Percentiles rank a stretch among this genome's conserved stretches.
Evolutionary conservation across 2,329 filamentous ascomycete genomes (phyloP).

Genomic region (Elsinoe fawcettii): DNA sequence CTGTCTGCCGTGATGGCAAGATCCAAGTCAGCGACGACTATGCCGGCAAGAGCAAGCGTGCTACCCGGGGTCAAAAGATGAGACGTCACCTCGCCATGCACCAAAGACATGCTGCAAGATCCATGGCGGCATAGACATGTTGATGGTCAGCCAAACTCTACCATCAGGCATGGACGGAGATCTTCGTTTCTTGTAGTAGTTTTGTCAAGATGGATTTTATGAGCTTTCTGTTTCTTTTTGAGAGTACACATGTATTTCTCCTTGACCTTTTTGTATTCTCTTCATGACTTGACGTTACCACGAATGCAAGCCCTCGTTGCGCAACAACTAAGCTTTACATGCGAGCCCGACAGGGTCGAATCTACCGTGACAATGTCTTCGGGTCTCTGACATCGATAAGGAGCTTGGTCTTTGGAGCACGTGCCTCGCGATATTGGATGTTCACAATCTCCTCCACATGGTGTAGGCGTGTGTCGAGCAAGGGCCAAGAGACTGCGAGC

Average conservation of each 20-base stretch:
- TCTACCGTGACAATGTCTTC: too few species aligned
- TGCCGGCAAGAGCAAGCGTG: background rate
- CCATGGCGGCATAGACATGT: background rate
- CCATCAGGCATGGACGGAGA: background rate
- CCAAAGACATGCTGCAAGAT: background rate
- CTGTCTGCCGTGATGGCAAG: conserved; percentile 35
- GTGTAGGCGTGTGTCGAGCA: background rate
- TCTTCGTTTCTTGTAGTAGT: conserved; percentile 6
- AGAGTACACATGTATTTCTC: background rate
- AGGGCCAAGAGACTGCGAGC: background rate
- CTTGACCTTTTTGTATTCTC: background rate
- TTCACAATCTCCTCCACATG: too few species aligned
- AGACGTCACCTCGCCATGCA: conserved; percentile 2
- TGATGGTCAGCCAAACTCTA: background rate
- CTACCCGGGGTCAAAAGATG: background rate
- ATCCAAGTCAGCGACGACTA: conserved; percentile 23
- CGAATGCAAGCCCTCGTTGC: conserved; percentile 2
- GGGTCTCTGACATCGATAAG: background rate
- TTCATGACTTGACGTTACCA: conserved; percentile 7
- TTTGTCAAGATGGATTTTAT: background rate
- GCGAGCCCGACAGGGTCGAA: background rate
- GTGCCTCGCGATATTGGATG: background rate
- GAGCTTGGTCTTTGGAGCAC: background rate
- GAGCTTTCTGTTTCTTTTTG: background rate
- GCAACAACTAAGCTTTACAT: background rate